These are phyloP conservation scores for Pseudoturritis turrita DNA, from an alignment of 345 rosid genomes.

Conservation along the genomic window DNA sequence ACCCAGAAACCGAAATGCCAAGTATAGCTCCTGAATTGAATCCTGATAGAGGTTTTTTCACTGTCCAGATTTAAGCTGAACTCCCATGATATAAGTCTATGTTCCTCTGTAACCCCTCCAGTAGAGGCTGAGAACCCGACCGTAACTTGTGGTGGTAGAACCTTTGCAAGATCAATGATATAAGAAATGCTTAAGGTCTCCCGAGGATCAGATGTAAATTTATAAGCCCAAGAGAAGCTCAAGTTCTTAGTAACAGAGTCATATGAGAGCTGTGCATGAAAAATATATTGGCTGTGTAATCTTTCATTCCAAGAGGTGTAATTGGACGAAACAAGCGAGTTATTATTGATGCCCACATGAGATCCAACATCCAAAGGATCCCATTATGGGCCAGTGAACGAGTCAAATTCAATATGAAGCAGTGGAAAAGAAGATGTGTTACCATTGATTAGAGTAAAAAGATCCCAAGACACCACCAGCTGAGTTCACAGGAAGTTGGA, in stretches of 20 bases:
- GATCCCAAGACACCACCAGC: too few species aligned
- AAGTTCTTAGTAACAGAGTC: constrained; percentile 32
- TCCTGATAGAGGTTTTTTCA: neutral
- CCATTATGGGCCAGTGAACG: too few species aligned
- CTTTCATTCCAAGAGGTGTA: constrained; percentile 33
- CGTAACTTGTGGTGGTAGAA: constrained; percentile 35
- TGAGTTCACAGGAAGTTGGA: too few species aligned
- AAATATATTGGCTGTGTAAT: constrained; percentile 10
- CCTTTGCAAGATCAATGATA: constrained; percentile 31
- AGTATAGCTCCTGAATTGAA: too few species aligned
- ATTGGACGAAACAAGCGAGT: constrained; percentile 5
- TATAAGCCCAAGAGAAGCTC: constrained; percentile 36
- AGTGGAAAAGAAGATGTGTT: too few species aligned
- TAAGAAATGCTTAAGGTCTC: constrained; percentile 32
- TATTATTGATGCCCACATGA: too few species aligned
- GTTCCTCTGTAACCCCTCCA: neutral
- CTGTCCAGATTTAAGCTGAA: constrained; percentile 29
- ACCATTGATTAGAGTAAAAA: too few species aligned
- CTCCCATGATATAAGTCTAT: constrained; percentile 36
- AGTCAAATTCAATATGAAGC: too few species aligned
- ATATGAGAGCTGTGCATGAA: constrained; percentile 28
- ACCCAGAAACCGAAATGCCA: too few species aligned
- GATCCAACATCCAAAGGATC: too few species aligned
- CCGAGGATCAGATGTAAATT: neutral
- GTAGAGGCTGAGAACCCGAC: constrained; percentile 44